Conservation (phyloP, 768 basidiomycete genomes). For the Rhizopogon vesiculosus region DNA sequence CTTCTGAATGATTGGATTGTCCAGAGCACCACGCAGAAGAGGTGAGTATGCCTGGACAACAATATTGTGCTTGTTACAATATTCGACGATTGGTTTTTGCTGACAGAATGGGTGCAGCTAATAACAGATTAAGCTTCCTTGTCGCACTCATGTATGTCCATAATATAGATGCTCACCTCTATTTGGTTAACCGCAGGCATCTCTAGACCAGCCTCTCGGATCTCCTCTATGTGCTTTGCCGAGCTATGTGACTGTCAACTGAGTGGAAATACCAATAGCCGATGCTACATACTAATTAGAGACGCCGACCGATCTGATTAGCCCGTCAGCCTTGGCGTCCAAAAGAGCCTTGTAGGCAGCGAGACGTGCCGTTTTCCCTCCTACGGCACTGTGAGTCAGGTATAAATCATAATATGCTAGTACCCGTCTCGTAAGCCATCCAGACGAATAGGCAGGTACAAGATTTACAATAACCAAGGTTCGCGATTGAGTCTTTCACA, state of each 20-base stretch:
- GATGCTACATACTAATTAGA: not conserved
- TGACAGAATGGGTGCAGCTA: slow-evolving; percentile 32
- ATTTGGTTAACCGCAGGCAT: slow-evolving; percentile 70
- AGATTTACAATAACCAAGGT: slow-evolving; percentile 45
- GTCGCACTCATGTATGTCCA: not conserved
- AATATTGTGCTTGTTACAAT: slow-evolving; percentile 33
- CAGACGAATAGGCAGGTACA: not conserved
- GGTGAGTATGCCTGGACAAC: slow-evolving; percentile 37
- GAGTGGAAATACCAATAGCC: not conserved
- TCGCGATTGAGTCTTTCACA: slow-evolving; percentile 49
- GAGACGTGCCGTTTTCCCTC: slow-evolving; percentile 48
- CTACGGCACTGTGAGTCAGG: slow-evolving; percentile 62
- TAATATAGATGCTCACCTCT: slow-evolving; percentile 40
- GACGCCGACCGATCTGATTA: too few relatives aligned
- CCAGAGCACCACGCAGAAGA: slow-evolving; percentile 31
- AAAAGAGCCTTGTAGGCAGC: slow-evolving; percentile 64
- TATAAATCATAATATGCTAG: slow-evolving; percentile 60
- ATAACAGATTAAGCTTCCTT: not conserved
- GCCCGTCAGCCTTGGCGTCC: slow-evolving; percentile 33
- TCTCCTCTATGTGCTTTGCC: slow-evolving; percentile 53
- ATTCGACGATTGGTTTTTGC: slow-evolving; percentile 28
- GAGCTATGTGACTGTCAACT: slow-evolving; percentile 32
- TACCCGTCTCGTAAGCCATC: slow-evolving; percentile 1
- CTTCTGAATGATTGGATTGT: slow-evolving; percentile 43
- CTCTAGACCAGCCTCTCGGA: slow-evolving; percentile 52